Conservation (phyloP, 2,329 filamentous ascomycete genomes). For the Triangularia setosa region DNA sequence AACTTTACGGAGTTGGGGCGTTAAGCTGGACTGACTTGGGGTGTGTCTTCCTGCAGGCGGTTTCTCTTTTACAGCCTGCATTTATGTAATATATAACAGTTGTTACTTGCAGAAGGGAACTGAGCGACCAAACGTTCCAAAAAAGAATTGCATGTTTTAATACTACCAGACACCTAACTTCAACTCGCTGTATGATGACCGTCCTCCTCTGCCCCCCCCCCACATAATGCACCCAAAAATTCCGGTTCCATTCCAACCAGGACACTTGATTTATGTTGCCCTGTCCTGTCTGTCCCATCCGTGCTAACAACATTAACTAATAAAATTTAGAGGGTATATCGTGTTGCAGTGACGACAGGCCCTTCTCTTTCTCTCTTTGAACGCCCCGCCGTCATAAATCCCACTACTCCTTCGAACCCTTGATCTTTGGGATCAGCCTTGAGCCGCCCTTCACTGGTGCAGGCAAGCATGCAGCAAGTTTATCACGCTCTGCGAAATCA, state of each 20-base stretch:
- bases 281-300: neutral
- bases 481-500: conserved; percentile 49
- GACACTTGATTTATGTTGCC: neutral
- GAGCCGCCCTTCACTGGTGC: conserved; percentile 51
- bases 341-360: neutral
- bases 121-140: neutral
- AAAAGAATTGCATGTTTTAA: neutral
- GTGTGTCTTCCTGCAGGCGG: neutral
- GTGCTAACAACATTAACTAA: conserved; percentile 2
- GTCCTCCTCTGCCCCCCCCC: neutral
- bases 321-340: conserved; percentile 22
- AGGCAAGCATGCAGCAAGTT: conserved; percentile 49
- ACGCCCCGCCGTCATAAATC: neutral
- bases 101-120: neutral
- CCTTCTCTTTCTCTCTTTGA: neutral
- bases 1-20: conserved; percentile 15
- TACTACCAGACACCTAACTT: neutral
- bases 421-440: conserved; percentile 21
- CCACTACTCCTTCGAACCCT: conserved; percentile 10
- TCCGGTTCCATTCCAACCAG: neutral
- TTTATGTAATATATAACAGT: neutral
- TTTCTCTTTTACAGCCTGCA: neutral
- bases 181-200: neutral
- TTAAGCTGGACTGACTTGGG: conserved; percentile 3
- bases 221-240: neutral